phyloP scores from a whole-genome alignment of 73 alveolate species.

The Tetrahymena malaccensis region DNA sequence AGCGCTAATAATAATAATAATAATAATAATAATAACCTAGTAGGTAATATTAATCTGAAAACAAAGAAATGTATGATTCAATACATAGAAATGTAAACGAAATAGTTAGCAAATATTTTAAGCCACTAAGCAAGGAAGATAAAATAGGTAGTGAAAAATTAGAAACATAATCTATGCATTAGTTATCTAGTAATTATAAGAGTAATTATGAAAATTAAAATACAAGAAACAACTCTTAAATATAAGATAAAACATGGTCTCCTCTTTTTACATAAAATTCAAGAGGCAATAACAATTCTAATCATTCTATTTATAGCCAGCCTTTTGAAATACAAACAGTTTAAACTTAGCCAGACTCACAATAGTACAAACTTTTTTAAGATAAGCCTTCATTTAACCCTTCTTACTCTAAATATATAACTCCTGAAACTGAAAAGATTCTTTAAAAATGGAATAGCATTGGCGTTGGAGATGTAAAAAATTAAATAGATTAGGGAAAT shows the following conservation, averaged over 20 bases:
- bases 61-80: neutral
- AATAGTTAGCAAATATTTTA: neutral
- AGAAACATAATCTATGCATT: neutral
- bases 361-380: neutral
- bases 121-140: neutral
- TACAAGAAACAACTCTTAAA: neutral
- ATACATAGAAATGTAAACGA: neutral
- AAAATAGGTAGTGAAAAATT: neutral
- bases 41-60: neutral
- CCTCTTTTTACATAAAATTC: neutral
- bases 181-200: neutral
- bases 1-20: neutral
- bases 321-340: neutral
- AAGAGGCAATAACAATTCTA: neutral
- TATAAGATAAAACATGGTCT: neutral
- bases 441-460: neutral
- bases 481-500: neutral
- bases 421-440: neutral
- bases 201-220: neutral
- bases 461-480: neutral
- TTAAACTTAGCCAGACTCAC: neutral
- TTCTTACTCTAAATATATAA: neutral
- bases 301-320: neutral
- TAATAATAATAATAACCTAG: neutral
- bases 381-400: neutral